Conservation (phyloP, 768 basidiomycete genomes). For the Boletus rufocinnamomeus region DNA sequence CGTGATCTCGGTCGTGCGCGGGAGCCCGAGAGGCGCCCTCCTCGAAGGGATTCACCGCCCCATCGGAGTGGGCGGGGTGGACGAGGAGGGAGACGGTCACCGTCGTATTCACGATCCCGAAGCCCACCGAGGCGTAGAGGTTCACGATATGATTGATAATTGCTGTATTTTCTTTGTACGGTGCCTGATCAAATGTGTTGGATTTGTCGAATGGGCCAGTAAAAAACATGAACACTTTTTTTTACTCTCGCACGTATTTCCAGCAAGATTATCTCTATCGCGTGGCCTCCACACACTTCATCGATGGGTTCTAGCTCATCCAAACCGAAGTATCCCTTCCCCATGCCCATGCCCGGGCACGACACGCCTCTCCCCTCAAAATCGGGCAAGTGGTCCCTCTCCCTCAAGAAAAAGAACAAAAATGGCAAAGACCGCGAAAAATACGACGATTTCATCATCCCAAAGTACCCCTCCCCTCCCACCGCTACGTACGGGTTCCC, state of each 20-base stretch:
- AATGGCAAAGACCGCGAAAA: conserved; percentile 24
- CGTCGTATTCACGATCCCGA: conserved; percentile 41
- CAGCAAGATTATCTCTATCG: neutral
- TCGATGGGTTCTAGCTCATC: conserved; percentile 31
- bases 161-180: conserved; percentile 6
- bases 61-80: conserved; percentile 47
- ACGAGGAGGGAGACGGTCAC: conserved; percentile 42
- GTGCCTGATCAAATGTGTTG: neutral
- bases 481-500: conserved; percentile 21
- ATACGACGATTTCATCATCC: conserved; percentile 18
- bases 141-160: conserved; percentile 35
- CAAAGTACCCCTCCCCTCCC: conserved; percentile 15
- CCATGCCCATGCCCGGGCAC: conserved; percentile 18
- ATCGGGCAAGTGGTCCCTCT: conserved; percentile 22
- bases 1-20: conserved; percentile 40
- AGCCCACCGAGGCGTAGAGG: conserved; percentile 43
- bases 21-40: conserved; percentile 52
- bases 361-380: conserved; percentile 7
- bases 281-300: neutral
- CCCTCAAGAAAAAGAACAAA: conserved; percentile 18
- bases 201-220: neutral
- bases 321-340: conserved; percentile 21
- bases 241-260: neutral
- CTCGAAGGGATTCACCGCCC: conserved; percentile 51
- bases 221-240: neutral